Evolutionary conservation across 768 basidiomycete species (phyloP).

Genomic region (Boletus sp.): DNA sequence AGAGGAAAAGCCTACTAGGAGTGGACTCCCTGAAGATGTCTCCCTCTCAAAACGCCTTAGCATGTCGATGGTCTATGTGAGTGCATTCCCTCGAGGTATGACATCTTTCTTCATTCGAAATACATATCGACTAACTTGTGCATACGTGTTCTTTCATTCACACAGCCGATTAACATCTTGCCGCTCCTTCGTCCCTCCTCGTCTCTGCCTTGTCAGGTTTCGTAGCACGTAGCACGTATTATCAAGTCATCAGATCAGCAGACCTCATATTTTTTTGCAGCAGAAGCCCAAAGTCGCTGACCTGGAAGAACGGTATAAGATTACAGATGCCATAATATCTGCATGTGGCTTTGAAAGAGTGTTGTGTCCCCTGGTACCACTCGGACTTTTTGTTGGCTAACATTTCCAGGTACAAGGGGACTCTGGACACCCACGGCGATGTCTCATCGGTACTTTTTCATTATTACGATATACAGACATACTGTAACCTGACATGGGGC

Average conservation of each 20-base stretch:
- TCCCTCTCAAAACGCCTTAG: constrained; percentile 24
- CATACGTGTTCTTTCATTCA: constrained; percentile 10
- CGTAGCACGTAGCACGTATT: constrained; percentile 77
- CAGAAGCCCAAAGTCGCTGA: constrained; percentile 90
- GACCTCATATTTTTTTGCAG: constrained; percentile 85
- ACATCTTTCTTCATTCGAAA: constrained; percentile 1
- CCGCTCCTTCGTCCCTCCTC: constrained; percentile 83
- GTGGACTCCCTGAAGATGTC: constrained; percentile 32
- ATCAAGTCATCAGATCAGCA: constrained; percentile 90
- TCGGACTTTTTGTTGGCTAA: too few species aligned
- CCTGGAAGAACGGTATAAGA: constrained; percentile 70
- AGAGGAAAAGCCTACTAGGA: constrained; percentile 29
- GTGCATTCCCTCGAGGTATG: constrained; percentile 53
- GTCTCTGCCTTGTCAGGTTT: constrained; percentile 82
- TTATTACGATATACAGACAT: too few species aligned
- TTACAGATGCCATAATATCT: constrained; percentile 86
- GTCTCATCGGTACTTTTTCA: too few species aligned
- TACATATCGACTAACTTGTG: constrained; percentile 15
- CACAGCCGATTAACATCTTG: constrained; percentile 84
- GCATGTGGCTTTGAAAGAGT: constrained; percentile 71
- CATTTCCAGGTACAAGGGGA: too few species aligned
- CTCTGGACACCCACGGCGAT: too few species aligned
- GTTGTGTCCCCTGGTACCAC: too few species aligned
- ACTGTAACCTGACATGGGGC: too few species aligned
- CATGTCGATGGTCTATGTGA: constrained; percentile 26